A percentile compares a stretch with the other conserved stretches of the same genome.
phyloP scores from a whole-genome alignment of 2,329 filamentous ascomycete genomes.

The Zarea fungicola region DNA sequence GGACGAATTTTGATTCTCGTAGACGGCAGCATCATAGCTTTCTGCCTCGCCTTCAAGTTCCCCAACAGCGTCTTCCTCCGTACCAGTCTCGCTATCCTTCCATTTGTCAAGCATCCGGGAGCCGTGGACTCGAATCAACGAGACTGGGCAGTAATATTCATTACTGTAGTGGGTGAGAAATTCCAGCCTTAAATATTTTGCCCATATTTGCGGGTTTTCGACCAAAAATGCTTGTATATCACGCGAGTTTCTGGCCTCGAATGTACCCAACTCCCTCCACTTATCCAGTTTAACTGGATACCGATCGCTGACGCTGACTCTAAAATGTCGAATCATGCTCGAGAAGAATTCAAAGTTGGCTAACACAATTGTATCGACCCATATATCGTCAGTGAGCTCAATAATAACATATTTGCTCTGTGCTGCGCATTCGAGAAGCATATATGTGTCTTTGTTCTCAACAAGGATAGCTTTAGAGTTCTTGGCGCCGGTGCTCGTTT shows the following conservation, averaged over 20 bases:
- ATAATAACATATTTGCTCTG: slow-evolving; percentile 91
- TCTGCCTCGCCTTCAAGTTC: slow-evolving; percentile 21
- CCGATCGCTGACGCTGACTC: slow-evolving; percentile 86
- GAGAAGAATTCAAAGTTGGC: slow-evolving; percentile 99
- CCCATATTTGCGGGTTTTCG: slow-evolving; percentile 94
- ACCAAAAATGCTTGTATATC: slow-evolving; percentile 92
- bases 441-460: slow-evolving; percentile 98
- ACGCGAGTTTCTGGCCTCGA: slow-evolving; percentile 85
- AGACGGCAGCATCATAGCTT: not conserved
- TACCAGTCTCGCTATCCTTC: slow-evolving; percentile 69
- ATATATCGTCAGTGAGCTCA: slow-evolving; percentile 79
- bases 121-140: slow-evolving; percentile 84
- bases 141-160: slow-evolving; percentile 94
- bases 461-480: slow-evolving; percentile 84
- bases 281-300: slow-evolving; percentile 90
- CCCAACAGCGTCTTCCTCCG: slow-evolving; percentile 56
- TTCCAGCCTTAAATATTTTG: slow-evolving; percentile 86
- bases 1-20: not conserved
- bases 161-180: slow-evolving; percentile 92
- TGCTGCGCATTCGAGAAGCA: slow-evolving; percentile 85
- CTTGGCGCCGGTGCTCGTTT: slow-evolving; percentile 81
- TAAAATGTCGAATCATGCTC: slow-evolving; percentile 88
- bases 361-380: slow-evolving; percentile 93
- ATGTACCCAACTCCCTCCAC: slow-evolving; percentile 84
- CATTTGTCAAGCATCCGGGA: slow-evolving; percentile 94